phyloP scores from a whole-genome alignment of 1,139 yeast species.

The Yarrowia galli region DNA sequence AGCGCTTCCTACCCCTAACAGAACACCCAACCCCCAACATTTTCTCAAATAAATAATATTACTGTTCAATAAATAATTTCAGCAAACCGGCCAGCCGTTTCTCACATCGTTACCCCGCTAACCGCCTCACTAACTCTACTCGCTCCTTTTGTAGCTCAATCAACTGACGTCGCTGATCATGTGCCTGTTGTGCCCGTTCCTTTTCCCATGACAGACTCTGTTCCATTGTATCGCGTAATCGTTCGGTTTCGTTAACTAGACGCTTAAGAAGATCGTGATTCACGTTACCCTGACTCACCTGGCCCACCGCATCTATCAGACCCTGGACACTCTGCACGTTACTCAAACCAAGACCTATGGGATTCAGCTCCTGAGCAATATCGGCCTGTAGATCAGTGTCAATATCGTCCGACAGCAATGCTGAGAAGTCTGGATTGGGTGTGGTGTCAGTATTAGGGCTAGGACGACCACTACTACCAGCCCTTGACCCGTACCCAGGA shows the following conservation, averaged over 20 bases:
- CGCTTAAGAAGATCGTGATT: conserved; percentile 18
- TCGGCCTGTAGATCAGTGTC: conserved; percentile 18
- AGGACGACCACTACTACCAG: background rate
- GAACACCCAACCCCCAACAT: background rate
- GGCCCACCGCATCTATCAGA: conserved; percentile 11
- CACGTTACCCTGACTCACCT: conserved; percentile 18
- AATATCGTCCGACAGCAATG: conserved; percentile 19
- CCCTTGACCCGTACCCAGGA: background rate
- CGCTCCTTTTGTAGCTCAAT: conserved; percentile 46
- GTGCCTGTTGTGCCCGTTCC: conserved; percentile 33
- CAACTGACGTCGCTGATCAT: conserved; percentile 7
- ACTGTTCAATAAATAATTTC: conserved; percentile 11
- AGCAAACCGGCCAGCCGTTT: background rate
- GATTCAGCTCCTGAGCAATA: conserved; percentile 24
- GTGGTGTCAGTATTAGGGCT: background rate
- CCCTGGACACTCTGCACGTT: conserved; percentile 29
- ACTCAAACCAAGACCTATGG: conserved; percentile 9
- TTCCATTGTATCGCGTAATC: conserved; percentile 1
- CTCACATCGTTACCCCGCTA: conserved; percentile 10
- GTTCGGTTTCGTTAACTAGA: conserved; percentile 8
- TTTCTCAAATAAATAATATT: background rate
- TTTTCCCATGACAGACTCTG: conserved; percentile 33
- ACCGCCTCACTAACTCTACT: conserved; percentile 40
- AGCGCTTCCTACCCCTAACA: too few relatives aligned
- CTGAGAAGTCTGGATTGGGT: conserved; percentile 14